Percentiles rank a stretch among this genome's conserved stretches.
Conservation (phyloP, 331 rosid species). For the Malus hybrid region DNA sequence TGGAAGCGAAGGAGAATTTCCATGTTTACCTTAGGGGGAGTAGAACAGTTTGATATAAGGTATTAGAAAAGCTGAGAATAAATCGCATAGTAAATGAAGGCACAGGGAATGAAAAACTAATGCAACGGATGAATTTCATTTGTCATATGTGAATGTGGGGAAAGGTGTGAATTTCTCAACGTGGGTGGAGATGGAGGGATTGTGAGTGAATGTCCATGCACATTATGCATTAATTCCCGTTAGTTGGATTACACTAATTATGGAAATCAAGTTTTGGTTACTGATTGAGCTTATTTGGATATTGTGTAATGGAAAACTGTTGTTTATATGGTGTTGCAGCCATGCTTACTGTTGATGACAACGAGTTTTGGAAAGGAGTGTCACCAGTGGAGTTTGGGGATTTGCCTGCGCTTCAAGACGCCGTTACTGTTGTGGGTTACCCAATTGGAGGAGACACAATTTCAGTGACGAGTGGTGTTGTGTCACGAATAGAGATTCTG, state of each 20-base stretch:
- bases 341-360: slow-evolving; percentile 41
- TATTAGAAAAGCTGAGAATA: background rate
- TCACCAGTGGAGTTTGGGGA: slow-evolving; percentile 40
- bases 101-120: background rate
- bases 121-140: background rate
- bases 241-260: background rate
- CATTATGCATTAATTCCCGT: background rate
- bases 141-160: background rate
- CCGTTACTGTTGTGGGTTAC: slow-evolving; percentile 49
- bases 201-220: background rate
- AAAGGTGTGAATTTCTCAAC: background rate
- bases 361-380: slow-evolving; percentile 49
- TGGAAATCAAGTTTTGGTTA: background rate
- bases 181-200: background rate
- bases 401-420: slow-evolving; percentile 44
- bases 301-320: background rate
- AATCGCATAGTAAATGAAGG: background rate
- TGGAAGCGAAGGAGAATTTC: background rate
- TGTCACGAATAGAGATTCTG: slow-evolving; percentile 41
- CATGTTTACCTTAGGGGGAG: background rate
- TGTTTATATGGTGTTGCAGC: slow-evolving; percentile 29
- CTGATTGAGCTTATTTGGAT: background rate
- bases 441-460: slow-evolving; percentile 54
- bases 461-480: slow-evolving; percentile 56
- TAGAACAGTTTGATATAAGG: too few species aligned